Percentiles rank a stretch among this genome's conserved stretches.
Evolutionary conservation across 352 stramenopile species (phyloP).

Genomic region (Pythium folliculosum): DNA sequence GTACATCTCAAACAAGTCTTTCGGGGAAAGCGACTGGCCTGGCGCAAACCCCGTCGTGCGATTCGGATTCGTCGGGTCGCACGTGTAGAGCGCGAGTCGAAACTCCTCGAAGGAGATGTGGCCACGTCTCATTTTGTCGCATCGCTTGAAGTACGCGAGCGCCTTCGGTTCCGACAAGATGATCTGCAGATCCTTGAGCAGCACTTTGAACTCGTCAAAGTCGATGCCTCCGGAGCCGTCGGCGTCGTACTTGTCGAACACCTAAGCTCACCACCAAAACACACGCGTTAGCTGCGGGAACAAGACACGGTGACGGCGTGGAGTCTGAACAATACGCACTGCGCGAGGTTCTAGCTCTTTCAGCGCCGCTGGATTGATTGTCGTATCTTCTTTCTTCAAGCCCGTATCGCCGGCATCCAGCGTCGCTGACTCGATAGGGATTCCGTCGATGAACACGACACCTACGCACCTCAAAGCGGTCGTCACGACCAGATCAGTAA

Average conservation of each 20-base stretch:
- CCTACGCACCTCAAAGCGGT: no score
- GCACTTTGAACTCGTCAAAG: constrained; percentile 74
- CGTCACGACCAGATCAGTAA: no score
- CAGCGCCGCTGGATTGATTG: constrained; percentile 41
- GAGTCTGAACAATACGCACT: constrained; percentile 29
- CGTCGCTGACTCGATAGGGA: constrained; percentile 65
- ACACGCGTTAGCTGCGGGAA: background rate
- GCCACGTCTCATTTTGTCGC: constrained; percentile 59
- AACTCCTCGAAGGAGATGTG: constrained; percentile 85
- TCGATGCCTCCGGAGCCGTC: constrained; percentile 79
- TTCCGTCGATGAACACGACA: constrained; percentile 72
- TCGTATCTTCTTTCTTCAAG: constrained; percentile 37
- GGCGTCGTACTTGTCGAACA: constrained; percentile 84
- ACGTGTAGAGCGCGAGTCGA: constrained; percentile 73
- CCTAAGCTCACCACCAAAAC: constrained; percentile 30
- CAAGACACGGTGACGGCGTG: no score
- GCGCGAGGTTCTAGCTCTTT: constrained; percentile 48
- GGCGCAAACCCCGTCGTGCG: constrained; percentile 70
- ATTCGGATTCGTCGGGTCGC: constrained; percentile 75
- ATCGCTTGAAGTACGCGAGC: constrained; percentile 78
- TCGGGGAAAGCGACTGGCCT: constrained; percentile 66
- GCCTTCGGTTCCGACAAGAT: constrained; percentile 69
- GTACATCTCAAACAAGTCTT: constrained; percentile 85
- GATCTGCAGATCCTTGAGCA: constrained; percentile 62
- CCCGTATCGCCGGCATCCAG: constrained; percentile 52